Conservation (phyloP, 1,284 basidiomycete genomes). For the Entoloma clypeatum region DNA sequence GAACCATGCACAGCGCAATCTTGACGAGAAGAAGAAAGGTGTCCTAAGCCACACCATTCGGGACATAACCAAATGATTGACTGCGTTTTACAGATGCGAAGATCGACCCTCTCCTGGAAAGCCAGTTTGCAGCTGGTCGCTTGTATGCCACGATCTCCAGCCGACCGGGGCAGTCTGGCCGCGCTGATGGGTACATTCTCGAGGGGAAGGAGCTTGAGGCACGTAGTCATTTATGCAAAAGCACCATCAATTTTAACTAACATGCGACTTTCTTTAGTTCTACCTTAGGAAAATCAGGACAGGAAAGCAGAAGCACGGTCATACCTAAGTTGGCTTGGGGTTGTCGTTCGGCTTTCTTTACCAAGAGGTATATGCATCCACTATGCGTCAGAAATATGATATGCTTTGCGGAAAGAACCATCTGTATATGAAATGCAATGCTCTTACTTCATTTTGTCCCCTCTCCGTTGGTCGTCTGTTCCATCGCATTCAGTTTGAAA, state of each 20-base stretch:
- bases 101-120: constrained; percentile 83
- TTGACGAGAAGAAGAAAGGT: constrained; percentile 91
- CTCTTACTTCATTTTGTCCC: no score
- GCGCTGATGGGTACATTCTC: constrained; percentile 91
- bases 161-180: constrained; percentile 91
- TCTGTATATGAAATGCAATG: no score
- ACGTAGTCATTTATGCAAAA: constrained; percentile 23
- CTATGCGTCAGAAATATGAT: constrained; percentile 14
- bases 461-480: no score
- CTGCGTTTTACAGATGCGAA: constrained; percentile 62
- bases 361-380: constrained; percentile 1
- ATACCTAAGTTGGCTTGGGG: constrained; percentile 31
- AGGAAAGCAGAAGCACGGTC: constrained; percentile 91
- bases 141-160: constrained; percentile 87
- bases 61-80: not conserved
- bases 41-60: constrained; percentile 15
- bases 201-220: constrained; percentile 98
- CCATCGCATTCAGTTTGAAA: not conserved
- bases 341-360: constrained; percentile 4
- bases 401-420: no score
- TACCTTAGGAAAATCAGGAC: constrained; percentile 90
- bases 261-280: constrained; percentile 51
- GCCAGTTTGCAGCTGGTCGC: constrained; percentile 84
- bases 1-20: constrained; percentile 80
- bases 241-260: constrained; percentile 7